Base-by-base conservation (phyloP, 176 grass and related monocot species). In the Cymbopogon citratus region DNA sequence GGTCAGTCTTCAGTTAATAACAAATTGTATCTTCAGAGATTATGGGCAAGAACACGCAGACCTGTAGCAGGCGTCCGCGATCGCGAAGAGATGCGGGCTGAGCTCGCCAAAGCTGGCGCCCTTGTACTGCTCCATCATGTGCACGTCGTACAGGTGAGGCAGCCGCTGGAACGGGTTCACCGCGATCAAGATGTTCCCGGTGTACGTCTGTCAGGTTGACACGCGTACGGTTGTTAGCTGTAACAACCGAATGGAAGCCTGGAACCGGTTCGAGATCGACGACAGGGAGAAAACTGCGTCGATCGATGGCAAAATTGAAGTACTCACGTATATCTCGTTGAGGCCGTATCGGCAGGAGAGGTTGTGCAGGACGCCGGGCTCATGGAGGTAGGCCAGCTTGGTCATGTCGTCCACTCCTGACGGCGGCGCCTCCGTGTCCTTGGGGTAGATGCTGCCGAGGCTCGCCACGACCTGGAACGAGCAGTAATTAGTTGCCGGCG, bases 61-160 rank as follows among this genome's bases (percentile, higher is more conserved):
- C 94, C 95, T 94, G 86, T 97, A 97, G 70, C 90, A 94, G 72
- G 87, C 84, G 75, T 98, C 95, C 7, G 92, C 95, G 1, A 98
- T 85, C 0, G 92, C 95, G 16, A 98, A 98, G 6, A 94, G 89
- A 79, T 98, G 95, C 0, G 95, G 95, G 80, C 92, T 98, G 31
- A 98, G 86, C 74, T 98, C 95, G 35, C 95, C 95, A 38, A 98
- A 91, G 16, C 84, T 49, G 73, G 95, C 92, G 4, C 95, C 95
- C 75, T 92, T 98, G 76, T 98, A 98, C 80, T 98, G 92, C 85
- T 92, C 90, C 95, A 98, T 97, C 95, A 94, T 97, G 59, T 98
- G 83, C 40, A 87, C 81, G 31, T 98, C 90, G n/a, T 98, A 98
- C 56, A 98, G 83, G 78, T 98, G 92, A 9, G 90, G 95, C 63